Conservation (phyloP, 1,284 basidiomycete genomes). For the Ceratobasidium sp. region DNA sequence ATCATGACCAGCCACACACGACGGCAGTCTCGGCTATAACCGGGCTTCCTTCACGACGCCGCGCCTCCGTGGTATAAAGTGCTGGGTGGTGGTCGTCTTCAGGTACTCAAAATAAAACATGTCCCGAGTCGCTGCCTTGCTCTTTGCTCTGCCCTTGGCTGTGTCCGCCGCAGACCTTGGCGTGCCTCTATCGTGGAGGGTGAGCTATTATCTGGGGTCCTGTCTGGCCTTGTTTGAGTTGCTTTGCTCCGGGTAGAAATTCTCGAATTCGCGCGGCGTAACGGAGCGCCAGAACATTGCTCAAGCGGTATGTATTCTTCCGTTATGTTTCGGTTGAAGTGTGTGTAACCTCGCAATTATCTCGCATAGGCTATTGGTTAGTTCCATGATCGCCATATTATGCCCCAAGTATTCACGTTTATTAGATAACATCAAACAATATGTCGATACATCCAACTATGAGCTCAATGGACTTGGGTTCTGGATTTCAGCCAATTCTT, state of each 20-base stretch:
- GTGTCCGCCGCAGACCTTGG: slow-evolving; percentile 29
- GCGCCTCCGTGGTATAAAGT: neutral
- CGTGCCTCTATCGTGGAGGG: slow-evolving; percentile 38
- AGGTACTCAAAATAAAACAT: slow-evolving; percentile 8
- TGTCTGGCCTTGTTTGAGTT: neutral
- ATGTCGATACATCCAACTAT: slow-evolving; percentile 33
- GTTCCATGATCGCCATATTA: neutral
- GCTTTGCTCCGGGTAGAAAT: slow-evolving; percentile 7
- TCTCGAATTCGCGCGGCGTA: slow-evolving; percentile 15
- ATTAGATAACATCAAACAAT: slow-evolving; percentile 44
- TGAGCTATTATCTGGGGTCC: neutral
- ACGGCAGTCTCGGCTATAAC: slow-evolving; percentile 2
- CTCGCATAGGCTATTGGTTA: slow-evolving; percentile 34
- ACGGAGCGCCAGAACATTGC: slow-evolving; percentile 39
- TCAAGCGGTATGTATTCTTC: slow-evolving; percentile 20
- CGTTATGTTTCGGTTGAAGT: neutral
- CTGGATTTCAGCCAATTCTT: slow-evolving; percentile 64
- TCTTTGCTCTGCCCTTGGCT: slow-evolving; percentile 23
- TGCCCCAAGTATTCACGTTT: neutral
- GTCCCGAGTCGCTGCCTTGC: slow-evolving; percentile 16
- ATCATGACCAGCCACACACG: slow-evolving; percentile 5
- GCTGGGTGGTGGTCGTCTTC: too few relatives aligned
- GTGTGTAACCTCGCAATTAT: neutral
- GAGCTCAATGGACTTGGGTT: slow-evolving; percentile 54
- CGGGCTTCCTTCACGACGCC: neutral